These are phyloP conservation scores for Fraxinus greggii DNA, from an alignment of 305 asterid species.

Conservation along the genomic window DNA sequence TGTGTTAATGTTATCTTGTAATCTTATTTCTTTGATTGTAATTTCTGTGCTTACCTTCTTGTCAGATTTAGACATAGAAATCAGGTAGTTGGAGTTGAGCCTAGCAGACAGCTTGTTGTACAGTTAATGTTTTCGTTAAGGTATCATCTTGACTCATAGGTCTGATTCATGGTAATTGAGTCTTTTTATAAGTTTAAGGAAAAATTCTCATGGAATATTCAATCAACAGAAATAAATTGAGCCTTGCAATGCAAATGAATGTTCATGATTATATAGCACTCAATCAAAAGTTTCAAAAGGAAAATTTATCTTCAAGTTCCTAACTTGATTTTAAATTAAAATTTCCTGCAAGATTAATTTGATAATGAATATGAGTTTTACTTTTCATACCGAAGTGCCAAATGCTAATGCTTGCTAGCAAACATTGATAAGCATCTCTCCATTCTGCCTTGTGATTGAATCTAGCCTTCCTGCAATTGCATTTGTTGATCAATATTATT, in stretches of 20 bases:
- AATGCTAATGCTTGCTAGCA: slow-evolving; percentile 49
- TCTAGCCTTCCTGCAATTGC: slow-evolving; percentile 43
- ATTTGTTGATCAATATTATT: neutral
- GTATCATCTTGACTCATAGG: neutral
- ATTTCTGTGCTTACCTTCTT: neutral
- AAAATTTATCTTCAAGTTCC: neutral
- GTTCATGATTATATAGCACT: neutral
- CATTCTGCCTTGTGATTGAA: slow-evolving; percentile 44
- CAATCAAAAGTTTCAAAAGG: neutral
- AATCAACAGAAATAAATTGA: neutral
- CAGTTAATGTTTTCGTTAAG: neutral
- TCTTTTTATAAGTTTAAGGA: neutral
- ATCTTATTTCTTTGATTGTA: neutral
- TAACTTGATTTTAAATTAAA: neutral
- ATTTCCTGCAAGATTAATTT: neutral
- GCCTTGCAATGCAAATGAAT: neutral
- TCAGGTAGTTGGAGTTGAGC: neutral
- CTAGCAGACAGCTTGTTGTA: neutral
- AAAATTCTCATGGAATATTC: neutral
- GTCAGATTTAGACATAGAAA: neutral
- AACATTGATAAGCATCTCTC: slow-evolving; percentile 63
- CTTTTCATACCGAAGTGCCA: slow-evolving; percentile 58
- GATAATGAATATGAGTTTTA: neutral
- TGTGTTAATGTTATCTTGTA: neutral
- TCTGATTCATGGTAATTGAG: neutral